A percentile compares a stretch with the other conserved stretches of the same genome.
phyloP scores from a whole-genome alignment of 2,329 filamentous ascomycete genomes.

The Phialemoniopsis sp. region DNA sequence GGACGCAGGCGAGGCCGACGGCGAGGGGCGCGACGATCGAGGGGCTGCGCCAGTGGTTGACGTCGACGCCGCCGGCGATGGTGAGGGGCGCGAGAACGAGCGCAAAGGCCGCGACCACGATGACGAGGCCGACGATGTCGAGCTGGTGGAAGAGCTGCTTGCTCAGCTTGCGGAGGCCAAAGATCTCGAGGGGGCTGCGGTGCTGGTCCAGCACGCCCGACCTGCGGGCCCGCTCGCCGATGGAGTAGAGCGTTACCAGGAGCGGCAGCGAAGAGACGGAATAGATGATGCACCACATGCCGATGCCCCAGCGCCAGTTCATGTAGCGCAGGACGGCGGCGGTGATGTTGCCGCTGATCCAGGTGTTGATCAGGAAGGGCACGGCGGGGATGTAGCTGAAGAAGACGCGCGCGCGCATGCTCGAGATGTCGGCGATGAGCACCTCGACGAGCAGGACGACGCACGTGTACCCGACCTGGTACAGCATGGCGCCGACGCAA shows the following conservation, averaged over 20 bases:
- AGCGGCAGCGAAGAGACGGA: conserved; percentile 52
- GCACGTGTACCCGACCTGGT: conserved; percentile 55
- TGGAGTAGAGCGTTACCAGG: conserved; percentile 36
- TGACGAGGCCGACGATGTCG: not conserved
- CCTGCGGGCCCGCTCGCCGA: conserved; percentile 36
- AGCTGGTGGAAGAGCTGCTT: conserved; percentile 37
- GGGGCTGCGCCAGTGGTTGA: conserved; percentile 43
- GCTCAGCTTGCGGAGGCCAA: conserved; percentile 21
- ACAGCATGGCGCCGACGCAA: conserved; percentile 48
- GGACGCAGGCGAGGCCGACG: conserved; percentile 43
- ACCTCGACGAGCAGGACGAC: conserved; percentile 57
- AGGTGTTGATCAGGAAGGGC: conserved; percentile 59
- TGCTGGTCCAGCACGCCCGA: conserved; percentile 32
- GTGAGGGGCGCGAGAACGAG: conserved; percentile 45
- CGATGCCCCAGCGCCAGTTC: conserved; percentile 59
- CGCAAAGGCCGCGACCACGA: not conserved
- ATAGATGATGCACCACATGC: conserved; percentile 62
- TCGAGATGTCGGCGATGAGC: conserved; percentile 57
- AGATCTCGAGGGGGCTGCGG: conserved; percentile 29
- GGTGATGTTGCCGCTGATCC: conserved; percentile 57
- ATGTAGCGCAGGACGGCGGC: conserved; percentile 41
- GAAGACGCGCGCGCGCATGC: conserved; percentile 53
- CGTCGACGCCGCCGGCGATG: conserved; percentile 41
- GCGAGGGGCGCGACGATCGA: conserved; percentile 46
- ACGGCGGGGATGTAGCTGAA: conserved; percentile 59